phyloP scores from a whole-genome alignment of 2,329 filamentous ascomycete species.

The Cryphonectria naterciae region DNA sequence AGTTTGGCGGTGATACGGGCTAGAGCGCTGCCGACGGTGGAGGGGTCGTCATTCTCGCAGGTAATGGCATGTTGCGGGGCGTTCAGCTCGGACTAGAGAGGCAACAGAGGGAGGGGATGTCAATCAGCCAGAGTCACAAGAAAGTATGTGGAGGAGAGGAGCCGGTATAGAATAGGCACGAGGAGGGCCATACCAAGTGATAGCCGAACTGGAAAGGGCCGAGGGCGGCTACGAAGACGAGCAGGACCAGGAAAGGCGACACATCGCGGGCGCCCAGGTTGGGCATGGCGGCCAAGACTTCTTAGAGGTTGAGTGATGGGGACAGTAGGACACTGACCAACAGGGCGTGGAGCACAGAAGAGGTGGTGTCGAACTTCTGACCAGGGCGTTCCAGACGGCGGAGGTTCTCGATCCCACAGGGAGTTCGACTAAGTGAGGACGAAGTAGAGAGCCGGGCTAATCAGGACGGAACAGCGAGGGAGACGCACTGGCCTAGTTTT shows the following conservation, averaged over 20 bases:
- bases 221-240: conserved; percentile 77
- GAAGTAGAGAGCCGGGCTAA: background rate
- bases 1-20: conserved; percentile 37
- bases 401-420: too few species aligned
- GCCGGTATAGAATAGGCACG: conserved; percentile 54
- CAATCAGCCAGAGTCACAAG: conserved; percentile 70
- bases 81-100: conserved; percentile 82
- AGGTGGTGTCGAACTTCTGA: background rate
- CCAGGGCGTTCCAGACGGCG: too few species aligned
- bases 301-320: background rate
- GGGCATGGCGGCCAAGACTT: conserved; percentile 19
- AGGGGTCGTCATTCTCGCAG: conserved; percentile 63
- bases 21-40: conserved; percentile 50
- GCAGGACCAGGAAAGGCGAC: conserved; percentile 76
- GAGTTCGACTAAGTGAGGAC: background rate
- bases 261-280: conserved; percentile 54
- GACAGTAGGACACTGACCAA: background rate
- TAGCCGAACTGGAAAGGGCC: conserved; percentile 94
- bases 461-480: background rate
- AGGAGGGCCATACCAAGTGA: conserved; percentile 67
- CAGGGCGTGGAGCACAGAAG: background rate
- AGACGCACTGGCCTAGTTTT: background rate
- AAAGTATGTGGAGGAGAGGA: conserved; percentile 82
- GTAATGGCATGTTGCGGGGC: conserved; percentile 93
- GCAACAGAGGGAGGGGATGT: conserved; percentile 11